Evolutionary conservation across 345 rosid species (phyloP).

Genomic region (Euphorbia lathyris): DNA sequence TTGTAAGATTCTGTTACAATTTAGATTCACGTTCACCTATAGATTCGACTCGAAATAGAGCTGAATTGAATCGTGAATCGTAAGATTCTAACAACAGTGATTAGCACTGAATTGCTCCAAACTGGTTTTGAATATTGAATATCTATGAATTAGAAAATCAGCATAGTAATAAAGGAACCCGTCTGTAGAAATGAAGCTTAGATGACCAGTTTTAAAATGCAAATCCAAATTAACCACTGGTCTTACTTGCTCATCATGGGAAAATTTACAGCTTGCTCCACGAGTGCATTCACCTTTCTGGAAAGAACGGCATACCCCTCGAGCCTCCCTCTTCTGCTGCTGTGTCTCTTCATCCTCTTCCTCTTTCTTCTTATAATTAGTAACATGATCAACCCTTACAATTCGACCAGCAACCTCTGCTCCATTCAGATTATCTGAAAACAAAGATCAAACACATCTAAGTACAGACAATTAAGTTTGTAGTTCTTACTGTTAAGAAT

Average conservation of each 20-base stretch:
- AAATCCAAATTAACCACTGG: background rate
- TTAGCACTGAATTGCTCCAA: background rate
- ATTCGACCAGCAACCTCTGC: conserved; percentile 67
- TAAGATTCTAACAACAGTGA: no score
- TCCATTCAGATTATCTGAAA: conserved; percentile 80
- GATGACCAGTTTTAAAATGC: background rate
- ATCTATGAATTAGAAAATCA: conserved; percentile 2
- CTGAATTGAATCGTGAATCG: no score
- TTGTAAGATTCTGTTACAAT: no score
- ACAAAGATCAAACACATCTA: conserved; percentile 1
- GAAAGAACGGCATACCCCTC: conserved; percentile 89
- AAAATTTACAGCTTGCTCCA: conserved; percentile 83
- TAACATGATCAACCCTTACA: conserved; percentile 73
- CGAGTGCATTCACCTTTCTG: conserved; percentile 92
- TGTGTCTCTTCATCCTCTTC: conserved; percentile 81
- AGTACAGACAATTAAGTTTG: background rate
- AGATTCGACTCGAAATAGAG: no score
- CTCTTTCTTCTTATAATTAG: conserved; percentile 66
- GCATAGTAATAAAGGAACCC: background rate
- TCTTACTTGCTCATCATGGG: conserved; percentile 80
- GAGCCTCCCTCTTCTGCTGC: conserved; percentile 71
- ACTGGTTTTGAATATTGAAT: background rate
- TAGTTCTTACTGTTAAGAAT: background rate
- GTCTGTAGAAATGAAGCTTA: background rate
- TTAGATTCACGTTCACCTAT: no score